Conservation (phyloP, 2,329 filamentous ascomycete species). For the Alternaria gaisen region DNA sequence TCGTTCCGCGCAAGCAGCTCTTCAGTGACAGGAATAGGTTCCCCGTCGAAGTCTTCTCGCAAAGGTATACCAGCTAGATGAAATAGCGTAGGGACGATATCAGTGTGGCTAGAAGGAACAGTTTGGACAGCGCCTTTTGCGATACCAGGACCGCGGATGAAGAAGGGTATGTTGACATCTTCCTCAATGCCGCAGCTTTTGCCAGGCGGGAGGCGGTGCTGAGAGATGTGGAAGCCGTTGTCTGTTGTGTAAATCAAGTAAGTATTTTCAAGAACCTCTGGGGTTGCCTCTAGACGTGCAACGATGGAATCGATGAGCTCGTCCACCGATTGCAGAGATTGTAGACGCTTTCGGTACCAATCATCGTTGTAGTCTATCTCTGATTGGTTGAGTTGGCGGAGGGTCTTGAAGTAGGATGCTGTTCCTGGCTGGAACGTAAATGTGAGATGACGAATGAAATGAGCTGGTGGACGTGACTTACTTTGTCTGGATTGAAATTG, state of each 20-base stretch:
- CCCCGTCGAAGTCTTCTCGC: slow-evolving; percentile 50
- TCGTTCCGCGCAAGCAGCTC: slow-evolving; percentile 6
- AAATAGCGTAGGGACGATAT: slow-evolving; percentile 54
- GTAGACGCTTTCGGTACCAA: slow-evolving; percentile 61
- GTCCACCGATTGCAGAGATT: slow-evolving; percentile 63
- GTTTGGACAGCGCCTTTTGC: slow-evolving; percentile 32
- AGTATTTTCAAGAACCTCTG: slow-evolving; percentile 58
- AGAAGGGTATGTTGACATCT: slow-evolving; percentile 55
- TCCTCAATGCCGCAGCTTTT: slow-evolving; percentile 54
- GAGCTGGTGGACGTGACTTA: not conserved
- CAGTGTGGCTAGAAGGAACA: slow-evolving; percentile 49
- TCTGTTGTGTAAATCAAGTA: slow-evolving; percentile 55
- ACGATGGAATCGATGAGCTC: slow-evolving; percentile 62
- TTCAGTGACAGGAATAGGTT: slow-evolving; percentile 43
- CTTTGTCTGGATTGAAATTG: slow-evolving; percentile 71
- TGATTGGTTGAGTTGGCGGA: slow-evolving; percentile 54
- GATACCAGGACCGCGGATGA: slow-evolving; percentile 52
- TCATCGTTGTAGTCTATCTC: slow-evolving; percentile 63
- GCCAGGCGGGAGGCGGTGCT: slow-evolving; percentile 53
- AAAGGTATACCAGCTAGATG: slow-evolving; percentile 44
- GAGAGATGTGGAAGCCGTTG: slow-evolving; percentile 55
- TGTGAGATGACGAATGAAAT: not conserved
- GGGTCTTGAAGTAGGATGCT: slow-evolving; percentile 32
- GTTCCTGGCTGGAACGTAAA: slow-evolving; percentile 17
- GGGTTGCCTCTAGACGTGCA: slow-evolving; percentile 51